A percentile compares a stretch with the other conserved stretches of the same genome.
Evolutionary conservation across 495 filamentous ascomycete species (phyloP).

Genomic region (Opeltia flavorubescens): DNA sequence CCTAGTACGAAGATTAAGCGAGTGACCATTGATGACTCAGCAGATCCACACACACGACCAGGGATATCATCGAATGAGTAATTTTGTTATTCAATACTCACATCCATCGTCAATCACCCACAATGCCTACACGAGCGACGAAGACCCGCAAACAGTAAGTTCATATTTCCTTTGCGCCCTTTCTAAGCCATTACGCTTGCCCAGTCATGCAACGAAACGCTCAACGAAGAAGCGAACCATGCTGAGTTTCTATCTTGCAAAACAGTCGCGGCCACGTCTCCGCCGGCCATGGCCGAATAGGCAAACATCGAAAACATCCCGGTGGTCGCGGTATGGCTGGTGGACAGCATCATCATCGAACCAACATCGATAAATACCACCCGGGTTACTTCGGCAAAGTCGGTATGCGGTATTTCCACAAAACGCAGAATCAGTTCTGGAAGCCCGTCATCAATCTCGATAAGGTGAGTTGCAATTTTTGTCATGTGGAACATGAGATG

Average conservation of each 20-base stretch:
- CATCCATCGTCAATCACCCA: conserved; percentile 5
- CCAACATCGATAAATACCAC: conserved; percentile 91
- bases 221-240: not conserved
- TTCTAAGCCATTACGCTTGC: conserved; percentile 3
- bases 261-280: conserved; percentile 83
- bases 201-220: conserved; percentile 6
- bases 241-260: conserved; percentile 17
- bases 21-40: too few relatives aligned
- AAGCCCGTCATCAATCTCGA: conserved; percentile 84
- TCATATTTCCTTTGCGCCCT: conserved; percentile 12
- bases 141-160: conserved; percentile 79
- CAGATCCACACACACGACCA: not conserved
- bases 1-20: too few relatives aligned
- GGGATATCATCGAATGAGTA: too few relatives aligned
- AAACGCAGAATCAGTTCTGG: conserved; percentile 80
- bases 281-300: conserved; percentile 82
- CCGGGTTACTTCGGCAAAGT: conserved; percentile 97
- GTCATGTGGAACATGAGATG: not conserved
- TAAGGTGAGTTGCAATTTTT: conserved; percentile 44
- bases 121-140: conserved; percentile 70
- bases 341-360: conserved; percentile 92
- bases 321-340: conserved; percentile 93
- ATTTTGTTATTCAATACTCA: not conserved
- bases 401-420: conserved; percentile 93
- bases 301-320: conserved; percentile 87